Percentiles rank a stretch among this genome's conserved stretches.
These are phyloP conservation scores for Stylonectria norvegica DNA, from an alignment of 2,329 filamentous ascomycete species.

Conservation along the genomic window DNA sequence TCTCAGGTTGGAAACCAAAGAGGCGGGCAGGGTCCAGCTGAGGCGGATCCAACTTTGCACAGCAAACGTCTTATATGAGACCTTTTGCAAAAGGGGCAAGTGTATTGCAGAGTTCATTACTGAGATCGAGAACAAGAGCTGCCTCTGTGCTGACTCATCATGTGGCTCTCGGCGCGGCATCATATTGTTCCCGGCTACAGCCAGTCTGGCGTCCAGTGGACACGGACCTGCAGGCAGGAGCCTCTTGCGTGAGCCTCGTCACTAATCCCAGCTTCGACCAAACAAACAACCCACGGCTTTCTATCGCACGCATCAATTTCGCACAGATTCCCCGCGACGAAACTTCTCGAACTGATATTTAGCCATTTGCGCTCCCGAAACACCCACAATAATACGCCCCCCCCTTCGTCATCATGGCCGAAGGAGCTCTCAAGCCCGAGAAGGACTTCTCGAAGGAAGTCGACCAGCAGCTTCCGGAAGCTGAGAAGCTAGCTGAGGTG, in stretches of 20 bases:
- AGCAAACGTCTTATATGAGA: too few relatives aligned
- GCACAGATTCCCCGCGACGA: neutral
- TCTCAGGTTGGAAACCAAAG: too few relatives aligned
- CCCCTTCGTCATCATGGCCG: constrained; percentile 61
- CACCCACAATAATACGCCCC: constrained; percentile 2
- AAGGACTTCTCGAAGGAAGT: constrained; percentile 98
- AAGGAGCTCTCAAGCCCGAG: constrained; percentile 83
- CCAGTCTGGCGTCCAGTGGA: too few relatives aligned
- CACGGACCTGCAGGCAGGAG: constrained; percentile 35
- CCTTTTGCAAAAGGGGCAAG: too few relatives aligned
- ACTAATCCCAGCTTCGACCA: constrained; percentile 27
- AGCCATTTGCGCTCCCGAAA: too few relatives aligned
- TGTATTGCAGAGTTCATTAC: too few relatives aligned
- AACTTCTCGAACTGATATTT: neutral
- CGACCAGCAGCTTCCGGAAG: constrained; percentile 86
- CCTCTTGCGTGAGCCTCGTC: constrained; percentile 37
- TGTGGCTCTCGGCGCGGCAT: too few relatives aligned
- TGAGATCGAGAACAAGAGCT: too few relatives aligned
- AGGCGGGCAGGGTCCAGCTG: too few relatives aligned
- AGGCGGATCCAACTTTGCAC: too few relatives aligned
- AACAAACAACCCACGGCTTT: constrained; percentile 24
- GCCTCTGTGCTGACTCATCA: too few relatives aligned
- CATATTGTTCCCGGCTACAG: too few relatives aligned
- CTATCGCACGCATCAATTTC: constrained; percentile 18
- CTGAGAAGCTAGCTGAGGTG: constrained; percentile 85